phyloP scores from a whole-genome alignment of 179 eudicot genomes.

The Kewa caespitosa region DNA sequence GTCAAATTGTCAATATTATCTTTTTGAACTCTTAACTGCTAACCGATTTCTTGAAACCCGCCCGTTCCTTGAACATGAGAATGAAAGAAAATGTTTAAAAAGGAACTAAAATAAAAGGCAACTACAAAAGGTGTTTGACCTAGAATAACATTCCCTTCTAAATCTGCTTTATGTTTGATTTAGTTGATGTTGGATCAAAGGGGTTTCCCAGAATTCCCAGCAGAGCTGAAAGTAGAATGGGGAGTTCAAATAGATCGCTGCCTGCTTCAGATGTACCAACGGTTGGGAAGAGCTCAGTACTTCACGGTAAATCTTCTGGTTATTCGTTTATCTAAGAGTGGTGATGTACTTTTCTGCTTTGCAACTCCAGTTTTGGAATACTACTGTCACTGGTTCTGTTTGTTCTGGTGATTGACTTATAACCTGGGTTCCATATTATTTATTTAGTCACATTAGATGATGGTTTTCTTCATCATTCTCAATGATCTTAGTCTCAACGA shows the following conservation, averaged over 20 bases:
- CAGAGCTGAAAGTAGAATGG: constrained; percentile 38
- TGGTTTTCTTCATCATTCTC: background rate
- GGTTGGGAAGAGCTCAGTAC: constrained; percentile 43
- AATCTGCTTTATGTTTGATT: constrained; percentile 32
- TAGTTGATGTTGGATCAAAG: constrained; percentile 54
- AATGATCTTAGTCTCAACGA: background rate
- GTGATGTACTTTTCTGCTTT: background rate
- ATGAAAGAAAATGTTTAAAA: background rate
- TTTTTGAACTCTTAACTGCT: too few species aligned
- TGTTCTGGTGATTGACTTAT: background rate
- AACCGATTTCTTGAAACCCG: background rate
- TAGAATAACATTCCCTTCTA: constrained; percentile 21
- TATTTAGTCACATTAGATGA: background rate
- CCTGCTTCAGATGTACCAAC: constrained; percentile 45
- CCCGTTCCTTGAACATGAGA: background rate
- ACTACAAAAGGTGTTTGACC: background rate
- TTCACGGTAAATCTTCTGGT: constrained; percentile 48
- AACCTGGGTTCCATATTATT: background rate
- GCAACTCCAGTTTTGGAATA: background rate
- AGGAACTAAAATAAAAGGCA: background rate
- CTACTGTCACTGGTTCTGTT: background rate
- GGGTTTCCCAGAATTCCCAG: constrained; percentile 39
- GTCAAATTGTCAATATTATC: too few species aligned
- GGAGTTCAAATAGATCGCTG: constrained; percentile 43
- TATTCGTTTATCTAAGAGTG: background rate